A percentile compares a stretch with the other conserved stretches of the same genome.
Evolutionary conservation across 2,329 filamentous ascomycete species (phyloP).

Genomic region (Orbilia javanica): DNA sequence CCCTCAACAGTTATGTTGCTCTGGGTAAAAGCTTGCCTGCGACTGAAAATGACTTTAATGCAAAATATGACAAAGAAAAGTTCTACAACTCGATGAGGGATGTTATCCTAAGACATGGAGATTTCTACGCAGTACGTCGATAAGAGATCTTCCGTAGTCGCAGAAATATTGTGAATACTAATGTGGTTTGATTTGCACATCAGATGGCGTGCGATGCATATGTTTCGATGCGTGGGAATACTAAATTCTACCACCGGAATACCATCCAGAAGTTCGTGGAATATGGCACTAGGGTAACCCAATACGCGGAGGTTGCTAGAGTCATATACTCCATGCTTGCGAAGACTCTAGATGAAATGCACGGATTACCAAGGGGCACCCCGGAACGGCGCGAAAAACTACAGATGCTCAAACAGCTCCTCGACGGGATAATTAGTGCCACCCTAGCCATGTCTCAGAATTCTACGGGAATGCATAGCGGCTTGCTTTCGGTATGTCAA

Average conservation of each 20-base stretch:
- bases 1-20: slow-evolving; percentile 31
- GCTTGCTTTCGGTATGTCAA: slow-evolving; percentile 20
- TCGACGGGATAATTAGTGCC: slow-evolving; percentile 23
- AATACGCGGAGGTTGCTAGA: slow-evolving; percentile 32
- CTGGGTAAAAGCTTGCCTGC: slow-evolving; percentile 19
- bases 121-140: slow-evolving; percentile 37
- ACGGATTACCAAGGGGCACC: slow-evolving; percentile 9
- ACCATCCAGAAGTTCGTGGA: slow-evolving; percentile 23
- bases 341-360: slow-evolving; percentile 24
- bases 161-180: neutral
- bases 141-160: neutral
- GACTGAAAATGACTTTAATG: slow-evolving; percentile 22
- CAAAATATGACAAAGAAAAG: slow-evolving; percentile 45
- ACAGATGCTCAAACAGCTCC: slow-evolving; percentile 35
- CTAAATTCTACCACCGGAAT: slow-evolving; percentile 20
- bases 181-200: neutral
- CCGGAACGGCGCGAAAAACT: slow-evolving; percentile 34
- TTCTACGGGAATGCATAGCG: slow-evolving; percentile 16
- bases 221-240: slow-evolving; percentile 22
- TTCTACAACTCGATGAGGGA: slow-evolving; percentile 43
- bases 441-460: slow-evolving; percentile 39
- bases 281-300: slow-evolving; percentile 29
- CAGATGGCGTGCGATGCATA: slow-evolving; percentile 37
- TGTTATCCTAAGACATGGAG: slow-evolving; percentile 31
- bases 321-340: slow-evolving; percentile 32